A percentile compares a stretch with the other conserved stretches of the same genome.
Evolutionary conservation across 345 rosid genomes (phyloP).

Genomic region (Syzygium jambos): DNA sequence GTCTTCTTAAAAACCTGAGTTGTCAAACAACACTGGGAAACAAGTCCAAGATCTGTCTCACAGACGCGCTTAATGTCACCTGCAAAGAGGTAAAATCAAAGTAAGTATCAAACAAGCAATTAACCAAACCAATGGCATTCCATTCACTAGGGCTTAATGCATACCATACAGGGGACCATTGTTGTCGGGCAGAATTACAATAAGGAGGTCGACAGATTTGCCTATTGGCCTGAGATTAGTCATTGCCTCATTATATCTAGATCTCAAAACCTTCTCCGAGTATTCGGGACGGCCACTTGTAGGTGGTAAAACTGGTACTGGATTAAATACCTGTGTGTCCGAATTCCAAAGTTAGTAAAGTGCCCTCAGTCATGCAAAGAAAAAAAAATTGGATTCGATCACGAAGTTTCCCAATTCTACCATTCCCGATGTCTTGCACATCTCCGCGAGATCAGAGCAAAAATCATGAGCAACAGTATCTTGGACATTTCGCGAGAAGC

Average conservation of each 20-base stretch:
- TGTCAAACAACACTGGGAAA: constrained; percentile 86
- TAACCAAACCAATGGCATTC: neutral
- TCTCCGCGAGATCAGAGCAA: constrained; percentile 78
- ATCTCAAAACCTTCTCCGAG: constrained; percentile 64
- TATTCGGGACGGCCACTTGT: constrained; percentile 75
- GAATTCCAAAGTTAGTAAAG: neutral
- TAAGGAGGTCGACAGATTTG: constrained; percentile 76
- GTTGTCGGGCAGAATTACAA: constrained; percentile 87
- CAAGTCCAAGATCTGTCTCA: constrained; percentile 92
- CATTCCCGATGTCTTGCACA: constrained; percentile 85
- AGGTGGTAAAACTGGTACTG: constrained; percentile 64
- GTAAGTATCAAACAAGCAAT: neutral
- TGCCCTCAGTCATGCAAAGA: neutral
- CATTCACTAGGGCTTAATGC: neutral
- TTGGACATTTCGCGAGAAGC: constrained; percentile 69
- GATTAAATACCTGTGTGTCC: constrained; percentile 50
- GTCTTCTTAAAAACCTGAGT: constrained; percentile 76
- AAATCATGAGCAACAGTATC: constrained; percentile 59
- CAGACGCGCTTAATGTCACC: constrained; percentile 94
- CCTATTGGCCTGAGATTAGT: constrained; percentile 41
- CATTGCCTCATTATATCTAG: constrained; percentile 69
- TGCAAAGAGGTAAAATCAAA: constrained; percentile 15
- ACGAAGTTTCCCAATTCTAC: constrained; percentile 20
- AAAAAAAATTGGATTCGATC: neutral
- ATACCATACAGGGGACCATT: constrained; percentile 94